These are phyloP conservation scores for Ceratobasidium sp. DNA, from an alignment of 1,284 basidiomycete genomes.

Conservation along the genomic window DNA sequence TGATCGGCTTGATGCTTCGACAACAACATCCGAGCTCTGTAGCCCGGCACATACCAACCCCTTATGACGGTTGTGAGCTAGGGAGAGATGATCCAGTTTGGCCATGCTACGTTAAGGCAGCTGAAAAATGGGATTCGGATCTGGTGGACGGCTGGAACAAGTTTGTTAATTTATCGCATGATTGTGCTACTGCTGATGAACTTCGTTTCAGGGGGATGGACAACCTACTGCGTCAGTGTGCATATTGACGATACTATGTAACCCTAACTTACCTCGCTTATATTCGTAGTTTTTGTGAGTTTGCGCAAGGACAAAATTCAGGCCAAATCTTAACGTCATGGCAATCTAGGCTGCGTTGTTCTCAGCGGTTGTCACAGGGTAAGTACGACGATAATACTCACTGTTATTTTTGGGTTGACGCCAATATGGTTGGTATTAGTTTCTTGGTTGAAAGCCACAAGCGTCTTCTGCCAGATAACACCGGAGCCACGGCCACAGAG, in stretches of 20 bases:
- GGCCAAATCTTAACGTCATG: too few relatives aligned
- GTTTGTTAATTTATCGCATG: neutral
- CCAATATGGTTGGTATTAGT: neutral
- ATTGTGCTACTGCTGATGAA: neutral
- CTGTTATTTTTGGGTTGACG: neutral
- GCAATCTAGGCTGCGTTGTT: slow-evolving; percentile 23
- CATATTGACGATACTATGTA: too few relatives aligned
- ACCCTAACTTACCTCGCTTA: too few relatives aligned
- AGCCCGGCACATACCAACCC: neutral
- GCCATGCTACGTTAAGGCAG: slow-evolving; percentile 20
- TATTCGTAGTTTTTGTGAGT: slow-evolving; percentile 1
- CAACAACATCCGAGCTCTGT: neutral
- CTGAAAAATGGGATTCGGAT: neutral
- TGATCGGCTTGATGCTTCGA: neutral
- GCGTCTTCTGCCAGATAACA: slow-evolving; percentile 2
- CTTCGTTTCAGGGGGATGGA: slow-evolving; percentile 22
- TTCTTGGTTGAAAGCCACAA: slow-evolving; percentile 13
- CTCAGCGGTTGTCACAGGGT: slow-evolving; percentile 33
- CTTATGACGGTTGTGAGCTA: neutral
- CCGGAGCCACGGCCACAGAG: neutral
- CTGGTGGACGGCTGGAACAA: slow-evolving; percentile 25
- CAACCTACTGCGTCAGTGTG: slow-evolving; percentile 5
- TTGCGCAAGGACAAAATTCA: too few relatives aligned
- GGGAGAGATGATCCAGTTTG: slow-evolving; percentile 35
- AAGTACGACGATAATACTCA: neutral